A percentile compares a stretch with the other conserved stretches of the same genome.
Evolutionary conservation across 2,329 filamentous ascomycete genomes (phyloP).

Genomic region (Verruconis gallopava): DNA sequence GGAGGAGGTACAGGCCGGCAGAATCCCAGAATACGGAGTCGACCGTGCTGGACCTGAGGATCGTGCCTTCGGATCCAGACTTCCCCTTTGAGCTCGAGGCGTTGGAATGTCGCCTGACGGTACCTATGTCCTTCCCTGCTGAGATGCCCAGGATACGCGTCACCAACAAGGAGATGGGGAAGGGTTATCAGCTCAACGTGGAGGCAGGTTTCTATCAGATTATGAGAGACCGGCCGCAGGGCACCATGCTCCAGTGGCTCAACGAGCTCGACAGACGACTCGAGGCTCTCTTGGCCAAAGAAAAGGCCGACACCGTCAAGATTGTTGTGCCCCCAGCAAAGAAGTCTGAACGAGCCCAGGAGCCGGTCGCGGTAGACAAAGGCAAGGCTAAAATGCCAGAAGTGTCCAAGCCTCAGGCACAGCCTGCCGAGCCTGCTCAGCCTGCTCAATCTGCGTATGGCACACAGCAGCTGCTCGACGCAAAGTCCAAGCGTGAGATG

Average conservation of each 20-base stretch:
- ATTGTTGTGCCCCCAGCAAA: constrained; percentile 40
- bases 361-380: not conserved
- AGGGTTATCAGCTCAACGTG: constrained; percentile 63
- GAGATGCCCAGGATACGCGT: constrained; percentile 45
- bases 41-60: constrained; percentile 48
- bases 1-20: constrained; percentile 47
- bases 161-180: constrained; percentile 55
- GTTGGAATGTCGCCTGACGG: constrained; percentile 52
- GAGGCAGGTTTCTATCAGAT: constrained; percentile 60
- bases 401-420: not conserved
- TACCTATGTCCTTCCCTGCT: constrained; percentile 52
- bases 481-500: constrained; percentile 48
- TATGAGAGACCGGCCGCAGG: constrained; percentile 36
- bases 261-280: constrained; percentile 61
- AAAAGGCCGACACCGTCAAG: constrained; percentile 61
- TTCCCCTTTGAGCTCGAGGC: constrained; percentile 65
- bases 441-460: constrained; percentile 36
- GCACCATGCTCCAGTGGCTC: constrained; percentile 52
- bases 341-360: not conserved
- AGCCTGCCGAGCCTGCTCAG: not conserved
- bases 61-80: constrained; percentile 67
- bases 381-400: not conserved
- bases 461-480: constrained; percentile 46
- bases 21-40: constrained; percentile 35
- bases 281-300: constrained; percentile 54